phyloP scores from a whole-genome alignment of 2,329 filamentous ascomycete genomes.

The Pyricularia pennisetigena region DNA sequence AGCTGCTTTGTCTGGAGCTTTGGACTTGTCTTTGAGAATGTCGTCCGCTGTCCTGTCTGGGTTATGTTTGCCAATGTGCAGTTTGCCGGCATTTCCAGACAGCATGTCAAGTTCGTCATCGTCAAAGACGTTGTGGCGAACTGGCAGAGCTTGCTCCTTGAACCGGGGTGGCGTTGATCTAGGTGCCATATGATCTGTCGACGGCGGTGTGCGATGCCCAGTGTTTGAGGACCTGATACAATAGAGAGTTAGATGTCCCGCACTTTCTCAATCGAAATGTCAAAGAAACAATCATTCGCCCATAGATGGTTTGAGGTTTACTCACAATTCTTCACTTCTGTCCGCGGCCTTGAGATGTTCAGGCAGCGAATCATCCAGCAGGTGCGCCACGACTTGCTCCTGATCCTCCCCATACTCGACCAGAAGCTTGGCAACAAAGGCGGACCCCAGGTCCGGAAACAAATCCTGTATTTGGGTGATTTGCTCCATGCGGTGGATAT shows the following conservation, averaged over 20 bases:
- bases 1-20: constrained; percentile 66
- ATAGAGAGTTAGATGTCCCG: not conserved
- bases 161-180: constrained; percentile 38
- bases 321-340: constrained; percentile 52
- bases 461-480: constrained; percentile 89
- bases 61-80: constrained; percentile 71
- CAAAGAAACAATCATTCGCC: not conserved
- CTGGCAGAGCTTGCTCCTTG: constrained; percentile 45
- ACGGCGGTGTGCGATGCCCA: constrained; percentile 13
- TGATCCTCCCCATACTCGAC: constrained; percentile 70
- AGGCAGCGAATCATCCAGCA: constrained; percentile 71
- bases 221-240: constrained; percentile 8
- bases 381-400: constrained; percentile 70
- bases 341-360: constrained; percentile 55
- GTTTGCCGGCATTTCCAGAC: constrained; percentile 50
- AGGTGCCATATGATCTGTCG: constrained; percentile 12
- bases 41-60: constrained; percentile 58
- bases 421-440: constrained; percentile 69
- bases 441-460: constrained; percentile 78
- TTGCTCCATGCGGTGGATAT: constrained; percentile 74
- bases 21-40: constrained; percentile 54
- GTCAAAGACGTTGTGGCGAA: constrained; percentile 67
- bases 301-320: constrained; percentile 8
- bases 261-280: not conserved
- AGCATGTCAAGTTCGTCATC: constrained; percentile 71